Conservation (phyloP, 129 eudicot species). For the Silybum marianum region DNA sequence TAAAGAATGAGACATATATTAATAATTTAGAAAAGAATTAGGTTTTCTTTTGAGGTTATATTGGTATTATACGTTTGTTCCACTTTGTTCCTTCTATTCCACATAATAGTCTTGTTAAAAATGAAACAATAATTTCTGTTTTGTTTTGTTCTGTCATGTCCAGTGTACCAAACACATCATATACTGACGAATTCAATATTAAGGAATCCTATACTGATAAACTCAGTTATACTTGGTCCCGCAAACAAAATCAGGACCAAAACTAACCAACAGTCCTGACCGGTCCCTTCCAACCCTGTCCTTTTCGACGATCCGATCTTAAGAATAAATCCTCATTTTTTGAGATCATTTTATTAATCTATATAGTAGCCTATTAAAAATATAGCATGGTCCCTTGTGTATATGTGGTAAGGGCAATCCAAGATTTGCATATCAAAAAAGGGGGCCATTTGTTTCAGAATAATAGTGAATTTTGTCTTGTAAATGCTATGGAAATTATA, state of each 20-base stretch:
- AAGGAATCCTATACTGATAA: not conserved
- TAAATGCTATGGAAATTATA: slow-evolving; percentile 4
- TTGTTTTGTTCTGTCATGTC: too few species aligned
- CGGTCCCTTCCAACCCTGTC: not conserved
- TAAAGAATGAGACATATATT: too few species aligned
- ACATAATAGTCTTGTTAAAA: too few species aligned
- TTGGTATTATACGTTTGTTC: too few species aligned
- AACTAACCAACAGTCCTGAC: not conserved
- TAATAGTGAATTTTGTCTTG: slow-evolving; percentile 25
- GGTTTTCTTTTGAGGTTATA: too few species aligned
- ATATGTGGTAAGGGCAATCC: slow-evolving; percentile 38
- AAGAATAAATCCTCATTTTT: not conserved
- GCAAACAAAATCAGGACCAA: not conserved
- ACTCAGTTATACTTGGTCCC: not conserved
- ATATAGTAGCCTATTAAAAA: not conserved
- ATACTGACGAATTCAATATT: too few species aligned
- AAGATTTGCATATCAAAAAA: slow-evolving; percentile 37
- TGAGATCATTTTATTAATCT: not conserved
- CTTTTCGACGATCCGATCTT: slow-evolving; percentile 5
- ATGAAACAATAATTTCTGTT: too few species aligned
- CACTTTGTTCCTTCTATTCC: too few species aligned
- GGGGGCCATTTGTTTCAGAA: slow-evolving; percentile 33
- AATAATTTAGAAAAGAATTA: too few species aligned
- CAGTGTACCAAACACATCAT: too few species aligned
- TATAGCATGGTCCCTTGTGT: slow-evolving; percentile 33